Evolutionary conservation across 331 rosid genomes (phyloP), one percentile per base, ranked within the genome.

Genomic region (Pyracantha coccinea): DNA sequence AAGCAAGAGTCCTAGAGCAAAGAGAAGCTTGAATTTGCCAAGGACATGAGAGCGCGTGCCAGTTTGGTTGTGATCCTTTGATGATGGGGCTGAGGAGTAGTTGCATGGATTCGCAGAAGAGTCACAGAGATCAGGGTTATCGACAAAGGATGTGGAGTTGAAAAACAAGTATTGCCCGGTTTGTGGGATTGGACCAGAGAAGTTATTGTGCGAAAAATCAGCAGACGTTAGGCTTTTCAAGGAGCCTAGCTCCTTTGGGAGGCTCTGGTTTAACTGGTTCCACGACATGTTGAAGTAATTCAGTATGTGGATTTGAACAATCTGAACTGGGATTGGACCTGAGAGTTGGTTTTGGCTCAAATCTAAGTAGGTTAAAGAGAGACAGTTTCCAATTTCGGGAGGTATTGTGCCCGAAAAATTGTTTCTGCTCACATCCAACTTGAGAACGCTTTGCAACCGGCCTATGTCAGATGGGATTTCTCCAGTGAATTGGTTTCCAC

Each of bases 261-360:
- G 88, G 76, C 83, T 74, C 74, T 83, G 86, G 79, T 77, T 87
- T 23, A 94, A 66, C 77, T 85, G 83, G 88, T 94, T 94, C 90
- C 93, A 84, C 57, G 99, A 94, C 63, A 90, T 78, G 76, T 94
- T 94, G 41, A 94, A 89, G 86, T 88, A 94, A 68, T 92, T 92
- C 19, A 94, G 73, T 27, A 87, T 89, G 80, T 87, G 96, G 73
- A 88, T 87, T 69, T 90, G 85, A 44, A 97, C 79, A 66, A 92
- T 68, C 67, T 90, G 87, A 77, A 72, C 68, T 59, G 99, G 99
- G 47, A 94, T 78, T 55, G 90, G 91, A 31, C 99, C 99, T 55
- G 96, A 83, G 61, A 94, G 86, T 28, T 90, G 88, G 85, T 94
- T 94, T 75, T 88, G 96, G 93, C 97, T 94, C 81, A 94, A 87